A percentile compares a stretch with the other conserved stretches of the same genome.
phyloP scores from a whole-genome alignment of 306 rosid species.

The Cucurbita argyrosperma region DNA sequence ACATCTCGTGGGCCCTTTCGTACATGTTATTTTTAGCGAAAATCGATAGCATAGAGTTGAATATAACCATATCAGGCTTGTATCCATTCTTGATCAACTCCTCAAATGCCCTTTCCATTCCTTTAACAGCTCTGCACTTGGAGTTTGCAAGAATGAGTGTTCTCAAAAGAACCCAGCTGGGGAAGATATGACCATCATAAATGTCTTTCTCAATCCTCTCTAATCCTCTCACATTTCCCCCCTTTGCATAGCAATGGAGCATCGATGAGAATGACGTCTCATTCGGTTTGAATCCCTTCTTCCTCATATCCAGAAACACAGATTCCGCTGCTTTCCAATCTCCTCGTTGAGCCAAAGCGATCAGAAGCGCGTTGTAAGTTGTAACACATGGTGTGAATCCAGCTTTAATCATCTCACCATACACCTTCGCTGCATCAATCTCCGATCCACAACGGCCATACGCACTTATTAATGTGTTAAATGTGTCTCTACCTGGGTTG shows the following conservation, averaged over 20 bases:
- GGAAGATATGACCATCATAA: conserved; percentile 53
- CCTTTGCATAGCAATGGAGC: conserved; percentile 70
- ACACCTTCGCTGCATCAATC: conserved; percentile 58
- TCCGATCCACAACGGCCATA: conserved; percentile 88
- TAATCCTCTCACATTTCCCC: conserved; percentile 60
- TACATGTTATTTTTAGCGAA: conserved; percentile 49
- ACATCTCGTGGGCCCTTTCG: conserved; percentile 55
- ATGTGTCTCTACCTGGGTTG: conserved; percentile 92
- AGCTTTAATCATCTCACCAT: conserved; percentile 64
- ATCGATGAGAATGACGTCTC: conserved; percentile 79
- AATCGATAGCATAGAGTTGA: conserved; percentile 75
- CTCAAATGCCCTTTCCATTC: conserved; percentile 74
- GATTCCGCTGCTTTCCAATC: conserved; percentile 83
- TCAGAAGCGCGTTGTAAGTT: conserved; percentile 82
- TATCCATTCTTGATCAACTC: conserved; percentile 53
- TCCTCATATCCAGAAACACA: conserved; percentile 56
- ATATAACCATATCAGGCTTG: conserved; percentile 70
- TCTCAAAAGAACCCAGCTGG: conserved; percentile 78
- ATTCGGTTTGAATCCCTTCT: conserved; percentile 67
- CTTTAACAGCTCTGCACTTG: conserved; percentile 64
- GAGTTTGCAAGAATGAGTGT: conserved; percentile 63
- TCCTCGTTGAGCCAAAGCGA: conserved; percentile 72
- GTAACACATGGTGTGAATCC: conserved; percentile 70
- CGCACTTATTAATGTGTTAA: conserved; percentile 78
- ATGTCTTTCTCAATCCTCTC: conserved; percentile 54